Percentiles rank a stretch among this genome's conserved stretches.
phyloP scores from a whole-genome alignment of 805 yeast species.

The Candida oleophila region DNA sequence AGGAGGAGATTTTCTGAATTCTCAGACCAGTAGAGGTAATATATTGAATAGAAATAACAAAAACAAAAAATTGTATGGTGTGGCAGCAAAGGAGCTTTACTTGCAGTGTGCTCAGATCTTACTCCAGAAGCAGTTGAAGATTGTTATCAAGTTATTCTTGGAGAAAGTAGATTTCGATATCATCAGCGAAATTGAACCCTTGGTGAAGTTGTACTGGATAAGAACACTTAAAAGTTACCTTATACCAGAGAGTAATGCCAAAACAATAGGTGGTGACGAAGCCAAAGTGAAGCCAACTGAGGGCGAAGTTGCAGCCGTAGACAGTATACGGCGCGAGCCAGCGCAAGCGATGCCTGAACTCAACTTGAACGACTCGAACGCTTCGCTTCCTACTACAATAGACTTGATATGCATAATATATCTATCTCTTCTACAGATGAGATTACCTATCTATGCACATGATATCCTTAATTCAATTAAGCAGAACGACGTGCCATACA shows the following conservation, averaged over 20 bases:
- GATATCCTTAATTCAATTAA: constrained; percentile 47
- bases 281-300: not conserved
- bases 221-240: constrained; percentile 14
- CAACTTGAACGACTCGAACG: constrained; percentile 7
- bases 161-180: constrained; percentile 13
- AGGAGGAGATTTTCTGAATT: constrained; percentile 26
- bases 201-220: constrained; percentile 36
- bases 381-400: constrained; percentile 19
- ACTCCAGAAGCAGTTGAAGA: constrained; percentile 44
- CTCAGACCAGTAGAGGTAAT: not conserved
- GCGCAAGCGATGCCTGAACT: not conserved
- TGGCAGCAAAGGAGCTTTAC: constrained; percentile 43
- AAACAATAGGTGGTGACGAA: constrained; percentile 1
- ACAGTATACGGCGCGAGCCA: too few species aligned
- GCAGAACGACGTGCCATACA: constrained; percentile 49
- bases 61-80: constrained; percentile 42
- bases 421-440: constrained; percentile 47
- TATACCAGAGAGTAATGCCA: not conserved
- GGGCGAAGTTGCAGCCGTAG: constrained; percentile 6
- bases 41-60: not conserved
- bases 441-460: constrained; percentile 47
- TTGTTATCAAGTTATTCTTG: constrained; percentile 10
- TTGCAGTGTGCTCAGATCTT: constrained; percentile 50
- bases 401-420: constrained; percentile 45
- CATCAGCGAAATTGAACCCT: constrained; percentile 10